Evolutionary conservation across 768 basidiomycete species (phyloP).

Genomic region (Rhizopogon vesiculosus): DNA sequence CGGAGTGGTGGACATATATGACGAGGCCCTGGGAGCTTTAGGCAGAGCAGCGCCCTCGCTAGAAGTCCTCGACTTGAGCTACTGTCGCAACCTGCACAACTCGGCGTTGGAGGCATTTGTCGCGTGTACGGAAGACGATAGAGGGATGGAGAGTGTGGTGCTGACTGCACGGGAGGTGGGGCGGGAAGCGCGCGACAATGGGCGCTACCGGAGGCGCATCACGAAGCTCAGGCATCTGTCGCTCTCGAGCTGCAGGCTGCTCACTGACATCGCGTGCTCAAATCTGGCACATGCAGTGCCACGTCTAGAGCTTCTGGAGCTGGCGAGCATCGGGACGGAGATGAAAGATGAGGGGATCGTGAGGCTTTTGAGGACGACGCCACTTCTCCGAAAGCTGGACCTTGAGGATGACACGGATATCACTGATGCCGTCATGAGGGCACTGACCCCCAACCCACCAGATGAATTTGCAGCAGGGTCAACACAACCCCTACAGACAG

Average conservation of each 20-base stretch:
- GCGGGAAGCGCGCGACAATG: constrained; percentile 46
- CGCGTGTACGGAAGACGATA: constrained; percentile 34
- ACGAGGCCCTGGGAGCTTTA: constrained; percentile 57
- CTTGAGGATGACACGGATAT: constrained; percentile 80
- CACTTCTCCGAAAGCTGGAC: constrained; percentile 70
- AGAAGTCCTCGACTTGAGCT: constrained; percentile 79
- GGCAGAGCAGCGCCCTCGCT: constrained; percentile 67
- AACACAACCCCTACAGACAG: constrained; percentile 38
- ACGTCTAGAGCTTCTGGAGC: constrained; percentile 68
- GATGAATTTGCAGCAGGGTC: constrained; percentile 8
- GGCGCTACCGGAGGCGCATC: constrained; percentile 51
- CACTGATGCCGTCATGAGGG: constrained; percentile 64
- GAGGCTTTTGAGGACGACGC: constrained; percentile 62
- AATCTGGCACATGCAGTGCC: constrained; percentile 71
- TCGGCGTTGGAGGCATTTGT: constrained; percentile 73
- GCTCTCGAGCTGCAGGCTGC: constrained; percentile 62
- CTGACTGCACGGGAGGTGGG: constrained; percentile 64
- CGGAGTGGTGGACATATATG: constrained; percentile 58
- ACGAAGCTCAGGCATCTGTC: constrained; percentile 71
- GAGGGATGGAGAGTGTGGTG: constrained; percentile 36
- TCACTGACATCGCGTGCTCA: constrained; percentile 74
- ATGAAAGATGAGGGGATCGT: constrained; percentile 74
- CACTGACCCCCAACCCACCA: constrained; percentile 47
- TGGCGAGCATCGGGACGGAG: constrained; percentile 69
- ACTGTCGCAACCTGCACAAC: constrained; percentile 66